phyloP scores from a whole-genome alignment of 176 grass and related monocot genomes.

The Rhynchospora tenuis region DNA sequence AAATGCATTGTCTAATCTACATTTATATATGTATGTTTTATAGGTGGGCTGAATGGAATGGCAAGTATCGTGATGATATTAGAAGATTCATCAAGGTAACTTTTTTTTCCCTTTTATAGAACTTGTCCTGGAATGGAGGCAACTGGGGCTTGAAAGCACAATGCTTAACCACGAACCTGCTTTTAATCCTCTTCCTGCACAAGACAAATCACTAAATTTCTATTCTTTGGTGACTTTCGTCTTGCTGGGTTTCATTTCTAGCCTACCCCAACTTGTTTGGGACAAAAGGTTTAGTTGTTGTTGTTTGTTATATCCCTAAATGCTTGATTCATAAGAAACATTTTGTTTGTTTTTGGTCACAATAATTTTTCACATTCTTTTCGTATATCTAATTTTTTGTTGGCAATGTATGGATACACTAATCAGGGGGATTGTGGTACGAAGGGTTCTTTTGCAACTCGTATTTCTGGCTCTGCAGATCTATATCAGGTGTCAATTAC shows the following conservation, averaged over 20 bases:
- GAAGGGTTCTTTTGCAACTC: slow-evolving; percentile 90
- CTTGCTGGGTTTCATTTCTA: no score
- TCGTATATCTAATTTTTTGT: not conserved
- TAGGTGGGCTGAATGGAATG: slow-evolving; percentile 99
- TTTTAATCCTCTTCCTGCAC: not conserved
- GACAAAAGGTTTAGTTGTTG: no score
- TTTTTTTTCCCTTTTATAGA: not conserved
- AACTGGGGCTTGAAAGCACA: not conserved
- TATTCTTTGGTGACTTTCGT: no score
- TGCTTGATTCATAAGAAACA: no score
- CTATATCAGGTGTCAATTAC: slow-evolving; percentile 60
- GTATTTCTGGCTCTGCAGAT: slow-evolving; percentile 94
- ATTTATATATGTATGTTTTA: slow-evolving; percentile 12
- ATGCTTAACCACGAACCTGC: not conserved
- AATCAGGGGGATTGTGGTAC: slow-evolving; percentile 74
- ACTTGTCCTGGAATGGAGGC: not conserved
- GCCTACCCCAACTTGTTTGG: no score
- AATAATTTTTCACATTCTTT: not conserved
- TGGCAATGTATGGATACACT: slow-evolving; percentile 22
- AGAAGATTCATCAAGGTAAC: slow-evolving; percentile 90
- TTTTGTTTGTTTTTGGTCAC: not conserved
- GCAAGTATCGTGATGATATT: slow-evolving; percentile 86
- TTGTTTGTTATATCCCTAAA: not conserved
- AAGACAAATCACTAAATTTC: not conserved
- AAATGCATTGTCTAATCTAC: not conserved